These are phyloP conservation scores for Halophytophthora polymorphica DNA, from an alignment of 352 stramenopile species.

Conservation along the genomic window DNA sequence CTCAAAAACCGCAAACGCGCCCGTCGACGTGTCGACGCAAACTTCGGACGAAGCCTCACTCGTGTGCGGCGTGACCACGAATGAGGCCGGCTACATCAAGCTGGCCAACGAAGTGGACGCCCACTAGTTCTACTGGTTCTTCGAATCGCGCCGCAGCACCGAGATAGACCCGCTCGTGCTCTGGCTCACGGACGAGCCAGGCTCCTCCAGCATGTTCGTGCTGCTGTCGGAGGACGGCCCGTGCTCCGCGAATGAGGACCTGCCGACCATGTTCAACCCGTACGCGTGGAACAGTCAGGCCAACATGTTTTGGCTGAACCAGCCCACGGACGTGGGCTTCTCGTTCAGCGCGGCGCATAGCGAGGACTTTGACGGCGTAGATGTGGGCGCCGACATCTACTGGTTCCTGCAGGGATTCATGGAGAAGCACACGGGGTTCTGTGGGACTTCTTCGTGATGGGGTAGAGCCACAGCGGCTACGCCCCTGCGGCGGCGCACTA, in stretches of 20 bases:
- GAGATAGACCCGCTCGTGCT: slow-evolving; percentile 66
- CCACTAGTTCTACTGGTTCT: slow-evolving; percentile 63
- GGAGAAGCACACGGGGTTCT: slow-evolving; percentile 36
- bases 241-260: slow-evolving; percentile 38
- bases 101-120: slow-evolving; percentile 43
- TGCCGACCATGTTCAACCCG: slow-evolving; percentile 45
- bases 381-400: slow-evolving; percentile 53
- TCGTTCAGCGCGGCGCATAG: slow-evolving; percentile 32
- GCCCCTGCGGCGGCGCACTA: slow-evolving; percentile 45
- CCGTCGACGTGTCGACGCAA: background rate
- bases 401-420: slow-evolving; percentile 55
- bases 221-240: slow-evolving; percentile 51
- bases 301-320: slow-evolving; percentile 73
- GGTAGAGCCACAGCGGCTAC: slow-evolving; percentile 59
- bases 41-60: background rate
- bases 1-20: slow-evolving; percentile 9
- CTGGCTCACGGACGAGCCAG: slow-evolving; percentile 51
- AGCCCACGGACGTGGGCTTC: slow-evolving; percentile 46
- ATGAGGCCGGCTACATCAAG: slow-evolving; percentile 44
- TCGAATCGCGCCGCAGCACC: slow-evolving; percentile 38
- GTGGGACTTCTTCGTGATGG: slow-evolving; percentile 47
- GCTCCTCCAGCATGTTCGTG: slow-evolving; percentile 41
- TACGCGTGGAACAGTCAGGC: slow-evolving; percentile 61
- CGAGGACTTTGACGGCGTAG: slow-evolving; percentile 32
- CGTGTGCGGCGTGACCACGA: slow-evolving; percentile 26